A percentile compares a stretch with the other conserved stretches of the same genome.
These are phyloP conservation scores for Dendrocalamus latiflorus DNA, from an alignment of 202 grass and related monocot species.

Conservation along the genomic window DNA sequence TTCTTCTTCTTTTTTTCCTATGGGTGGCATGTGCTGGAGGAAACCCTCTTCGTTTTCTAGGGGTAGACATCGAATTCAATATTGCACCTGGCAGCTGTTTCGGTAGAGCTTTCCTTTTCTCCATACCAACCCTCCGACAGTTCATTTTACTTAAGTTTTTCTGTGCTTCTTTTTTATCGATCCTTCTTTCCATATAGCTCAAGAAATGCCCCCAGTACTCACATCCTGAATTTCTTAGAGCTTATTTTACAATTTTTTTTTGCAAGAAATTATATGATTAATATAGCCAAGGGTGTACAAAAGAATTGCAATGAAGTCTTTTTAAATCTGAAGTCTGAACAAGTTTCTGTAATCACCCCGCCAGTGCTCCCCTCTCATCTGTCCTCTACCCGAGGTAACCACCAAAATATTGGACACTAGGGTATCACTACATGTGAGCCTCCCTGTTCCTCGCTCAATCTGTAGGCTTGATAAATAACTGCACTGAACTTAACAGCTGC, in stretches of 20 bases:
- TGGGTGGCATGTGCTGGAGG: constrained; percentile 39
- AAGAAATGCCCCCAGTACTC: background rate
- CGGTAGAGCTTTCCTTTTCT: constrained; percentile 29
- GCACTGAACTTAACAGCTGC: background rate
- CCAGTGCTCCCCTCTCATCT: constrained; percentile 10
- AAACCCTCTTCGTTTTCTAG: constrained; percentile 20
- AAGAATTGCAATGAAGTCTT: background rate
- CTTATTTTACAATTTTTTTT: background rate
- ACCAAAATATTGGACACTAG: constrained; percentile 37
- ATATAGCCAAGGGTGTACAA: background rate
- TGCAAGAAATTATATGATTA: background rate
- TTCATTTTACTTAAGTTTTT: background rate
- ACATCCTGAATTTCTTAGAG: background rate
- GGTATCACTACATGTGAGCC: constrained; percentile 40
- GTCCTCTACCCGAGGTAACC: constrained; percentile 32
- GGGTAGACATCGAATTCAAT: constrained; percentile 32
- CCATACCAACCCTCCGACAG: constrained; percentile 25
- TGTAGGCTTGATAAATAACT: constrained; percentile 15
- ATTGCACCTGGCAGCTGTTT: constrained; percentile 39
- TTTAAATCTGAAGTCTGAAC: background rate
- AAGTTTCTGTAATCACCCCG: constrained; percentile 15
- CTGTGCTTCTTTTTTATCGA: background rate
- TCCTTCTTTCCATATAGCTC: background rate
- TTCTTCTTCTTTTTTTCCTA: background rate
- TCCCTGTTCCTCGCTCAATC: constrained; percentile 13